These are phyloP conservation scores for Puccinia polysora DNA, from an alignment of 1,284 basidiomycete species.

Conservation along the genomic window DNA sequence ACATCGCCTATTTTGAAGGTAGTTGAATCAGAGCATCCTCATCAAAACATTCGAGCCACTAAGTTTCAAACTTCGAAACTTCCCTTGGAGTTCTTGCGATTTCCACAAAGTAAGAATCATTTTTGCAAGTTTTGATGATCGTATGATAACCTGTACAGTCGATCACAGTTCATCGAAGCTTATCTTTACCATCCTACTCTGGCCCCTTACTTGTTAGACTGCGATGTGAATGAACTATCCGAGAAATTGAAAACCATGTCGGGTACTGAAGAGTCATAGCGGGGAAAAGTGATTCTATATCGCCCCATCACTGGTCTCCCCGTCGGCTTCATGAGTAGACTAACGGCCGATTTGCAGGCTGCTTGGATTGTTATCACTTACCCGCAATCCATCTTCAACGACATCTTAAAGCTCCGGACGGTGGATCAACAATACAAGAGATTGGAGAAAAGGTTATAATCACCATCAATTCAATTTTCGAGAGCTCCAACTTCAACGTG, in stretches of 20 bases:
- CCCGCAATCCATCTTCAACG: no score
- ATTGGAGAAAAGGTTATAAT: no score
- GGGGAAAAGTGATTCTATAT: background rate
- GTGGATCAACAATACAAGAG: no score
- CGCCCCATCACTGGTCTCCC: background rate
- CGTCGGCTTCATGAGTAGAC: no score
- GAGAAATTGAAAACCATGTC: slow-evolving; percentile 12
- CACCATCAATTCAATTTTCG: no score
- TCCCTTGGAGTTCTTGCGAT: slow-evolving; percentile 16
- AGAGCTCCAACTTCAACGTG: no score
- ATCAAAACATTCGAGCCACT: slow-evolving; percentile 20
- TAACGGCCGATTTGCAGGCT: no score
- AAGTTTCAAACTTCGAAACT: slow-evolving; percentile 30
- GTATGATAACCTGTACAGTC: background rate
- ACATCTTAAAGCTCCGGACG: no score
- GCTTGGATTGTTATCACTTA: no score
- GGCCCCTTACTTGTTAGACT: background rate
- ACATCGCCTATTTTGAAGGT: background rate
- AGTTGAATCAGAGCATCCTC: slow-evolving; percentile 16
- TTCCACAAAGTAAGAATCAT: slow-evolving; percentile 22
- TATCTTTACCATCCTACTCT: background rate
- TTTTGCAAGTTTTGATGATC: background rate
- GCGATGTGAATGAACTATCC: background rate
- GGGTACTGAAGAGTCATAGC: background rate
- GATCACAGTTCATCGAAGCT: no score